Evolutionary conservation across 2,329 filamentous ascomycete species (phyloP).

Genomic region (Neonectria sp.): DNA sequence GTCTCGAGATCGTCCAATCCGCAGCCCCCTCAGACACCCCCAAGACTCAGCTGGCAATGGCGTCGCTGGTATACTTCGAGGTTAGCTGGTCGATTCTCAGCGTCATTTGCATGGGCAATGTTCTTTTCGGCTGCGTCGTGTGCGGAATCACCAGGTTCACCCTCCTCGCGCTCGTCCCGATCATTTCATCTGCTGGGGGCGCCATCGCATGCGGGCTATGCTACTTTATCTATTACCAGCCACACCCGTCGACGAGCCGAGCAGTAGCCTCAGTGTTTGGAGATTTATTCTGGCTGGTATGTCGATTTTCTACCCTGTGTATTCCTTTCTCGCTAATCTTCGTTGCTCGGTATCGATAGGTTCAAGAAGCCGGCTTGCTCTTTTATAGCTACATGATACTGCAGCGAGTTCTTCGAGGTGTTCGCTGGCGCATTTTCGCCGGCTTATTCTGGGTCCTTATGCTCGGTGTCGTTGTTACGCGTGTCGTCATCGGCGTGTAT

Average conservation of each 20-base stretch:
- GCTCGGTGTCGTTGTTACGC: conserved; percentile 64
- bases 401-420: conserved; percentile 62
- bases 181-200: conserved; percentile 55
- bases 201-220: conserved; percentile 59
- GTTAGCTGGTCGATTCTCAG: conserved; percentile 60
- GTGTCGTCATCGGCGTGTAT: conserved; percentile 55
- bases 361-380: conserved; percentile 60
- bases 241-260: conserved; percentile 35
- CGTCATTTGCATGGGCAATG: conserved; percentile 56
- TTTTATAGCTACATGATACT: conserved; percentile 68
- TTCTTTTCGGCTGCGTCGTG: conserved; percentile 56
- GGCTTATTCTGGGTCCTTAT: conserved; percentile 71
- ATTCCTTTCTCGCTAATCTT: background rate
- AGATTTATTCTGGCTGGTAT: conserved; percentile 57
- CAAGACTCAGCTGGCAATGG: conserved; percentile 1
- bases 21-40: background rate
- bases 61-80: conserved; percentile 54
- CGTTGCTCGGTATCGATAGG: conserved; percentile 36
- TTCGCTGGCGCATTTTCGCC: conserved; percentile 59
- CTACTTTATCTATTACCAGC: conserved; percentile 57
- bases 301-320: background rate
- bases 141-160: conserved; percentile 56
- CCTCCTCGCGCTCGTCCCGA: conserved; percentile 54
- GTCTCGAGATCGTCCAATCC: background rate
- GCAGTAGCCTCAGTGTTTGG: conserved; percentile 54